Base-by-base conservation (phyloP, 208 protist genomes). In the Leishmania major region DNA sequence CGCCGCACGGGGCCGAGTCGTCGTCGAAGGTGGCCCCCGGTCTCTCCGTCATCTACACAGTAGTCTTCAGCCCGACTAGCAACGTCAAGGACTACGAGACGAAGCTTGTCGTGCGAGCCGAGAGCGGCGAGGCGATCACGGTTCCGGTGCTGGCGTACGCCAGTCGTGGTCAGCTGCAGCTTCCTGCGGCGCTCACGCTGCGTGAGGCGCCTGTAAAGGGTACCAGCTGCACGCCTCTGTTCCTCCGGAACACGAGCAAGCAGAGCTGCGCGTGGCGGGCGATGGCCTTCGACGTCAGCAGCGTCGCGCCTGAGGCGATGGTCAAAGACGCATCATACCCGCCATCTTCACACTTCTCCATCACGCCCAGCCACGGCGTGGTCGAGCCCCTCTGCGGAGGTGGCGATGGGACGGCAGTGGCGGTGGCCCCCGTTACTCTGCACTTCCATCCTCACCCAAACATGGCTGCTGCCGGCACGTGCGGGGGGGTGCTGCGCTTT, bases 21-120 rank as follows among this genome's bases (percentile, higher is more conserved):
- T 92, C 93, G 3, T 89, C 89, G 73, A 97, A 97, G 83, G 93
- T 98, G 17, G 95, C 96, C 2, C 88, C 97, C 0, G 98, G 98
- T 22, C 95, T 99, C 45, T 90, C 96, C 22, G 88, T 99, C 10
- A 82, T 74, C 11, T 98, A 95, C 84, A 94, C 85, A 25, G 84
- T 99, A n/a, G 49, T 84, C 28, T 99, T 99, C 83, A 93, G 75
- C 17, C 92, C 96, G 0, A 91, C 95, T 15, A 93, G 95, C 75
- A 72, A 53, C 67, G 83, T 77, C 6, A 77, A 72, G 0, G 95
- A 99, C 86, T 99, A 98, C 90, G 77, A 60, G 55, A 91, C 85
- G 43, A 92, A 98, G 47, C 85, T 99, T 15, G 71, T 92, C 35
- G 93, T 96, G 64, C 86, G 92, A 59, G 97, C 96, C 0, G 96